Evolutionary conservation across 1,284 basidiomycete species (phyloP).

Genomic region (Ceratobasidium sp.): DNA sequence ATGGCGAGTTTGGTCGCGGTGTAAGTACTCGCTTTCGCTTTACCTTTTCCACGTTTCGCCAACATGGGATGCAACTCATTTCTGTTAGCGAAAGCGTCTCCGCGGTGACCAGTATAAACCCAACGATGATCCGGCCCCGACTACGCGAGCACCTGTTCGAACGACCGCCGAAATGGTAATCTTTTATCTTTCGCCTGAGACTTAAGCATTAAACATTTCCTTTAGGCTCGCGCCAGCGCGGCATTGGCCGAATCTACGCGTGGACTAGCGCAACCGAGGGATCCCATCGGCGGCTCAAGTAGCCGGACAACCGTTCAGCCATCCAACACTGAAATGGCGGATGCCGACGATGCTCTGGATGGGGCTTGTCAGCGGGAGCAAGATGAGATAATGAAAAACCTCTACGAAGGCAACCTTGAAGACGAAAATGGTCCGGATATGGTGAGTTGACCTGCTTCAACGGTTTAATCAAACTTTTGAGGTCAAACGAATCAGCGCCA

Average conservation of each 20-base stretch:
- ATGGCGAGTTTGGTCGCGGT: neutral
- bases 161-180: neutral
- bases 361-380: neutral
- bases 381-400: neutral
- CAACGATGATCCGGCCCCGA: neutral
- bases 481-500: neutral
- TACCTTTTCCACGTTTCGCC: neutral
- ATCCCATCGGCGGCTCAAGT: neutral
- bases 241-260: neutral
- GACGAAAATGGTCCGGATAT: neutral
- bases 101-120: constrained; percentile 1
- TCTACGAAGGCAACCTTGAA: constrained; percentile 5
- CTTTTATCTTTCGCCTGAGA: neutral
- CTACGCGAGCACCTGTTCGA: neutral
- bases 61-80: neutral
- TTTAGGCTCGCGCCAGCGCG: neutral
- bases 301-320: neutral
- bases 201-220: neutral
- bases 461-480: neutral
- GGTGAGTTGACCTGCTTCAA: neutral
- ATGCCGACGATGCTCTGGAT: neutral
- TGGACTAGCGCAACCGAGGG: constrained; percentile 5
- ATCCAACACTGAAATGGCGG: neutral
- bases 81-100: neutral
- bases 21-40: neutral